Evolutionary conservation across 331 rosid genomes (phyloP), one percentile per base, ranked within the genome.

Genomic region (Rhamnella rubrinervis): DNA sequence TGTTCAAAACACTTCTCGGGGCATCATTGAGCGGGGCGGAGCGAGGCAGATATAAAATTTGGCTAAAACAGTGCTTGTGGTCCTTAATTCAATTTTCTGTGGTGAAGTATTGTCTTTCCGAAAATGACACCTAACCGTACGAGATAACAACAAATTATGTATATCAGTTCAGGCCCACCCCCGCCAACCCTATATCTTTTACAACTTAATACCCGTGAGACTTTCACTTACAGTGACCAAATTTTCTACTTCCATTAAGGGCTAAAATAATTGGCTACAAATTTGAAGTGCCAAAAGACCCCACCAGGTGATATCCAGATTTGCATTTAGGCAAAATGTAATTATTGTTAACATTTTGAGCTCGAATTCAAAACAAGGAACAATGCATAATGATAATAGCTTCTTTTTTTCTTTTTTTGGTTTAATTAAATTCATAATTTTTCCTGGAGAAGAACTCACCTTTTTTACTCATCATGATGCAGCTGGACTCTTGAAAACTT

Each of bases 291-390:
- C 28, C 66, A 16, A n/a, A 63, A 62, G 73, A 66, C 81, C 67
- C 71, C 58, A 67, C 75, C 75, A 73, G 57, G 71, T 68, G 78
- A 51, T 55, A 47, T 56, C 18, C 71, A 46, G 37, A 66, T 19
- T 65, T 71, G 40, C 59, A 51, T 55, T 67, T 61, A 37, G 56
- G 74, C 46, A 68, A 55, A 35, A 67, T 76, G 67, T 69, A 64
- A 70, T 65, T 72, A 65, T 74, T 73, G 65, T 56, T 65, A 58
- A 56, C 61, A 53, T 28, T 71, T 66, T 71, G 58, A 53, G 55
- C 49, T 68, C 63, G 75, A 81, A 86, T 81, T 84, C 84, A 70
- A 80, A 76, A 40, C 74, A 68, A n/a, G 71, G 69, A 67, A 80
- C 69, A n/a, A 85, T 74, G 62, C 50, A 73, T 23, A 55, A 65